These are phyloP conservation scores for Macrophomina tecta DNA, from an alignment of 2,329 filamentous ascomycete genomes.

Conservation along the genomic window DNA sequence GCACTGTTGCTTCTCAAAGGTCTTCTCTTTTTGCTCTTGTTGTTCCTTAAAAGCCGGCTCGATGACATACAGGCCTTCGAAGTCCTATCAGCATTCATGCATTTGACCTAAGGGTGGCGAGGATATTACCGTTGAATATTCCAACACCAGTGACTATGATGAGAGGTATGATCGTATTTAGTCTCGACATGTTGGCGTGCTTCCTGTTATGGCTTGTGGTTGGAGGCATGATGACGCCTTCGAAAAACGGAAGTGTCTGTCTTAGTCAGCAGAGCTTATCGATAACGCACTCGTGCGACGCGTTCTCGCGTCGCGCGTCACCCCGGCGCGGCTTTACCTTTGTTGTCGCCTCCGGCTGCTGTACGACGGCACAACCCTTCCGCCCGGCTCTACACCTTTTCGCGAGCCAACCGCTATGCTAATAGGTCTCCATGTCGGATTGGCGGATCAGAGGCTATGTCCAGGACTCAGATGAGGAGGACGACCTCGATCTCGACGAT, in stretches of 20 bases:
- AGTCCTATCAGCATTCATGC: not conserved
- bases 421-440: slow-evolving; percentile 51
- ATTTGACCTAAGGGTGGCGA: no score
- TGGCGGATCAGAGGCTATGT: slow-evolving; percentile 58
- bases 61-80: slow-evolving; percentile 36
- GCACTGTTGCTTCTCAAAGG: slow-evolving; percentile 17
- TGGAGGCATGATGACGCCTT: slow-evolving; percentile 14
- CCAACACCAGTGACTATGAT: slow-evolving; percentile 40
- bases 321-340: slow-evolving; percentile 28
- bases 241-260: slow-evolving; percentile 5
- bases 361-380: slow-evolving; percentile 8
- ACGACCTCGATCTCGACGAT: slow-evolving; percentile 35
- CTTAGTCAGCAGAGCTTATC: slow-evolving; percentile 22
- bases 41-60: slow-evolving; percentile 44
- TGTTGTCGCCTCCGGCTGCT: not conserved
- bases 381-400: slow-evolving; percentile 3
- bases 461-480: slow-evolving; percentile 59
- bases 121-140: slow-evolving; percentile 33
- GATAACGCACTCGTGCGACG: not conserved
- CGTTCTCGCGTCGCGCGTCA: slow-evolving; percentile 30
- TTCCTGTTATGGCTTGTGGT: slow-evolving; percentile 1
- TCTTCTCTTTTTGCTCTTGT: slow-evolving; percentile 33
- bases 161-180: slow-evolving; percentile 37
- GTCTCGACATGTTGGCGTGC: slow-evolving; percentile 23
- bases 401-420: slow-evolving; percentile 41